Conservation (phyloP, 2,329 filamentous ascomycete species). For the Fusarium robinianum region DNA sequence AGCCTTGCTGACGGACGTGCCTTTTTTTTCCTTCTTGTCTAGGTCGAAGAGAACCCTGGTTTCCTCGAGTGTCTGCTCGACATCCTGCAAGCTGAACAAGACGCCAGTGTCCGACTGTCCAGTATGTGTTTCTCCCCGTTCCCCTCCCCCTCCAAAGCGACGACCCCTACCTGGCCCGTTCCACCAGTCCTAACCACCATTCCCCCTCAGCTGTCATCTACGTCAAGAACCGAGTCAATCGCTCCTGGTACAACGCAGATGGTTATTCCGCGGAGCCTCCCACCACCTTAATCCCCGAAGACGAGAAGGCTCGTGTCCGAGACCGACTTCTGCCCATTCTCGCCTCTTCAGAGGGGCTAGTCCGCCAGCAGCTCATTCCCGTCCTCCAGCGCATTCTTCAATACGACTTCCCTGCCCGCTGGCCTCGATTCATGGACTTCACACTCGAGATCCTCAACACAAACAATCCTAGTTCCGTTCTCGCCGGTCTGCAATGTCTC, state of each 20-base stretch:
- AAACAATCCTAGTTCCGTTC: conserved; percentile 83
- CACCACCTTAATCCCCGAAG: conserved; percentile 74
- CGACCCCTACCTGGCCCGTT: conserved; percentile 34
- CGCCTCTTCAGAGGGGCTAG: conserved; percentile 75
- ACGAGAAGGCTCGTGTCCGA: conserved; percentile 85
- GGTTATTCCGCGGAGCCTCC: conserved; percentile 66
- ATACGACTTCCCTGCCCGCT: conserved; percentile 91
- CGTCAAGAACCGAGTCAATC: conserved; percentile 95
- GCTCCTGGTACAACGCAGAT: conserved; percentile 83
- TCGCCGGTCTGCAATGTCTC: conserved; percentile 91
- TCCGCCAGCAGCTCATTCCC: conserved; percentile 91
- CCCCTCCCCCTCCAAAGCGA: conserved; percentile 13
- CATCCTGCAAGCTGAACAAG: conserved; percentile 87
- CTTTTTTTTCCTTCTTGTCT: conserved; percentile 21
- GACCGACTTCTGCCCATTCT: conserved; percentile 88
- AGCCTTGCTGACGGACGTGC: conserved; percentile 27
- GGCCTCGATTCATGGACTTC: conserved; percentile 93
- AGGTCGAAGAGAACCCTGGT: conserved; percentile 89
- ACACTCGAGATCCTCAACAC: conserved; percentile 87
- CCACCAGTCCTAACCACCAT: conserved; percentile 23
- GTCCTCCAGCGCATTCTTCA: conserved; percentile 95
- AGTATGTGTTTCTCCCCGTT: conserved; percentile 62
- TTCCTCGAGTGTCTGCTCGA: conserved; percentile 91
- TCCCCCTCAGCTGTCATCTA: conserved; percentile 80
- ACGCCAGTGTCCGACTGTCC: conserved; percentile 81